Evolutionary conservation across 176 grass and related monocot genomes (phyloP).

Genomic region (sorghum (Sorghum bicolor)): DNA sequence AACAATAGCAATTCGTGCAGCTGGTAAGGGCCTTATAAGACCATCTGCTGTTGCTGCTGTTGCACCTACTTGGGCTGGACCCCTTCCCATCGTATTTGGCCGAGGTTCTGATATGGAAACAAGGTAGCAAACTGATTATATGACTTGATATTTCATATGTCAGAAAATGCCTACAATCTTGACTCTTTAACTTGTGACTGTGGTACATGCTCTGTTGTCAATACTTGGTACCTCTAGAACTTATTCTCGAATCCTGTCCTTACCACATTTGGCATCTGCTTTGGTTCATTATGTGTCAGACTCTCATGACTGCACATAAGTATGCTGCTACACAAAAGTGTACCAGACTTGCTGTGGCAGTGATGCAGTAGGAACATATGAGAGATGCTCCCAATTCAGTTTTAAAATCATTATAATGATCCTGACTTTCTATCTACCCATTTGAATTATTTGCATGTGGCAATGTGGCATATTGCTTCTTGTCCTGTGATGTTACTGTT

Average conservation of each 20-base stretch:
- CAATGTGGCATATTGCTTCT: neutral
- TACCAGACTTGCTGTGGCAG: neutral
- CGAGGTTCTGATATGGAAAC: slow-evolving; percentile 85
- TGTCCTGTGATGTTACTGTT: neutral
- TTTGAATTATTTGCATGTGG: neutral
- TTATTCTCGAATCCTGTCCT: neutral
- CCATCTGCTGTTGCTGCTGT: slow-evolving; percentile 72
- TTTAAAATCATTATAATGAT: slow-evolving; percentile 15
- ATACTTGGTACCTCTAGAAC: neutral
- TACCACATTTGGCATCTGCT: neutral
- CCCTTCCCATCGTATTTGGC: slow-evolving; percentile 95
- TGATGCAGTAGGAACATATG: neutral
- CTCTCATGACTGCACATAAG: neutral
- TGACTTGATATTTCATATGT: slow-evolving; percentile 18
- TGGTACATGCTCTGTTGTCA: neutral
- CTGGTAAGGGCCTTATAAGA: slow-evolving; percentile 75
- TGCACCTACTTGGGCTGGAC: slow-evolving; percentile 95
- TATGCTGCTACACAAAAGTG: neutral
- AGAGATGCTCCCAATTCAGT: neutral
- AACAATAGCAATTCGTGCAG: slow-evolving; percentile 76
- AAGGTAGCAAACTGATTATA: slow-evolving; percentile 40
- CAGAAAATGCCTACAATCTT: neutral
- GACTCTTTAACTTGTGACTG: neutral
- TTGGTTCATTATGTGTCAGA: neutral
- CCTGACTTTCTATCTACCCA: slow-evolving; percentile 4